Evolutionary conservation across 106 monocot genomes (phyloP).

Genomic region (Dendrobium officinale): DNA sequence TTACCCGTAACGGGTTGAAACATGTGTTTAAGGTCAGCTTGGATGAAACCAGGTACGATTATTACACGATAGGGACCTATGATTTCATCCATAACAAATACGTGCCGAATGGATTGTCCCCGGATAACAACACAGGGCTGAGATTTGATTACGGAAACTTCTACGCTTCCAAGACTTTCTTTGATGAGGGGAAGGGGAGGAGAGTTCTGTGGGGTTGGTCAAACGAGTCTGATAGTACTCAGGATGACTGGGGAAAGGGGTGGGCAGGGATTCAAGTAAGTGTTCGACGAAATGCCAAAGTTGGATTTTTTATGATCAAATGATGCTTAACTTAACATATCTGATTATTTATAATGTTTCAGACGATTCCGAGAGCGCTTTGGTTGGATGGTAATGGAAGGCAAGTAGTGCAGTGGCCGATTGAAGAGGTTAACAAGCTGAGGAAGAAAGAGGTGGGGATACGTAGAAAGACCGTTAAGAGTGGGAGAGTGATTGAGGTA

Average conservation of each 20-base stretch:
- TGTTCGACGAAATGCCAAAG: not conserved
- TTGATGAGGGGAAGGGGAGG: conserved; percentile 35
- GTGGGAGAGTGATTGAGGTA: conserved; percentile 10
- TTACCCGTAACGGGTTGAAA: conserved; percentile 12
- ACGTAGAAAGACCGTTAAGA: not conserved
- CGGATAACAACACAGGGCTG: conserved; percentile 42
- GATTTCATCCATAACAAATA: conserved; percentile 22
- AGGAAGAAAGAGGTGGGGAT: conserved; percentile 13
- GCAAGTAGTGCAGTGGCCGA: conserved; percentile 37
- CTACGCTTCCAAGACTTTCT: conserved; percentile 82
- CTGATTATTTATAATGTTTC: not conserved
- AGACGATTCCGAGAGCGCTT: conserved; percentile 23
- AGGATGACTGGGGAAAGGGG: conserved; percentile 40
- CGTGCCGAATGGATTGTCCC: conserved; percentile 33
- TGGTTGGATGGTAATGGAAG: conserved; percentile 17
- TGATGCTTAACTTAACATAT: not conserved
- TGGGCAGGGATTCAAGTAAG: conserved; percentile 72
- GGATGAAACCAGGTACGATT: conserved; percentile 52
- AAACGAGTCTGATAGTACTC: conserved; percentile 47
- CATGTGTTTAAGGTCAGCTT: conserved; percentile 76
- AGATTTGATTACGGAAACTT: conserved; percentile 78
- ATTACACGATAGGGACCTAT: conserved; percentile 75
- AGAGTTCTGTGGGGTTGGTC: conserved; percentile 84
- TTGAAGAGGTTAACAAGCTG: conserved; percentile 17
- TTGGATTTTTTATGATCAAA: not conserved